phyloP scores from a whole-genome alignment of 257 asterid species.

The Verbena officinalis region DNA sequence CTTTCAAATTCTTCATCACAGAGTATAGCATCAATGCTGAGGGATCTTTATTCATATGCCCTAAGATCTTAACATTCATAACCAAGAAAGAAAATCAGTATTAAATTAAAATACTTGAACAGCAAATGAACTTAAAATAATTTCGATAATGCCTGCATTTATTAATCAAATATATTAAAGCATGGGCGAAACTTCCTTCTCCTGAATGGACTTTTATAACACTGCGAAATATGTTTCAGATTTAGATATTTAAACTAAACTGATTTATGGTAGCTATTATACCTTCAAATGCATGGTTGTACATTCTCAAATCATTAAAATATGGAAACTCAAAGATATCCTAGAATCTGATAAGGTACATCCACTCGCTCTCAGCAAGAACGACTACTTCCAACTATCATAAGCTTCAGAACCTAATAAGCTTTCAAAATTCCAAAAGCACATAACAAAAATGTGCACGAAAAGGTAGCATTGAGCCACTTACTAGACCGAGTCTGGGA shows the following conservation, averaged over 20 bases:
- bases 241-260: conserved; percentile 4
- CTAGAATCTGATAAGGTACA: conserved; percentile 3
- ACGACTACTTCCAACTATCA: background rate
- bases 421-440: conserved; percentile 13
- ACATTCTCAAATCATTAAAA: conserved; percentile 7
- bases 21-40: conserved; percentile 79
- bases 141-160: background rate
- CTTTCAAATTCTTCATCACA: conserved; percentile 73
- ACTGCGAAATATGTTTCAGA: background rate
- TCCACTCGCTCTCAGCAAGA: conserved; percentile 13
- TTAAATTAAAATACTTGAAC: conserved; percentile 31
- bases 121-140: conserved; percentile 18
- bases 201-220: conserved; percentile 12
- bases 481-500: conserved; percentile 77
- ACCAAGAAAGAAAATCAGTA: conserved; percentile 23
- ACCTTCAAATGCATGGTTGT: conserved; percentile 3
- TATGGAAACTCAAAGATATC: conserved; percentile 20
- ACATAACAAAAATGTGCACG: conserved; percentile 6
- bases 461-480: conserved; percentile 31
- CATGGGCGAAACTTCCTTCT: conserved; percentile 18
- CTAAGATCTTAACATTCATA: conserved; percentile 75
- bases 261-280: background rate
- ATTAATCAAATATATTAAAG: conserved; percentile 10
- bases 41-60: conserved; percentile 83
- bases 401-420: conserved; percentile 19